phyloP scores from a whole-genome alignment of 2,329 filamentous ascomycete genomes.

The Trichophyton benhamiae region DNA sequence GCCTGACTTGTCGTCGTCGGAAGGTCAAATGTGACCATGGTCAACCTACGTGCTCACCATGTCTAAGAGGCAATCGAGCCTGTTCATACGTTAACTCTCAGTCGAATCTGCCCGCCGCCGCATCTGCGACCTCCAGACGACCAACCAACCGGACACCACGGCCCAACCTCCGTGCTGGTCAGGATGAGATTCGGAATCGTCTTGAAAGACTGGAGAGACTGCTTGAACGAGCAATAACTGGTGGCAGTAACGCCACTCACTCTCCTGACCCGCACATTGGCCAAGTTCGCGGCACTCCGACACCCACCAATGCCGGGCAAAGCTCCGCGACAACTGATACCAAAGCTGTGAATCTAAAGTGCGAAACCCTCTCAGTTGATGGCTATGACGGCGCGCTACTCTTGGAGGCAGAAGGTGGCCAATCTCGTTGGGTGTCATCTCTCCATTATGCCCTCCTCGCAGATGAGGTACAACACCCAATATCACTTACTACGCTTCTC shows the following conservation, averaged over 20 bases:
- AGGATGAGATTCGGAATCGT: slow-evolving; percentile 8
- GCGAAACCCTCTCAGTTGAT: neutral
- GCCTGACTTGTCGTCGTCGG: neutral
- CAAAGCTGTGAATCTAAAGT: neutral
- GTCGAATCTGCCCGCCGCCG: neutral
- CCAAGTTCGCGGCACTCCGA: neutral
- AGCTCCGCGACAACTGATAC: no score
- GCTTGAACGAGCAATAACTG: slow-evolving; percentile 8
- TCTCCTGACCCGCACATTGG: neutral
- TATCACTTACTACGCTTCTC: no score
- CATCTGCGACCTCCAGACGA: neutral
- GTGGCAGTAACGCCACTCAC: neutral
- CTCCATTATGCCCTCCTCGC: slow-evolving; percentile 11
- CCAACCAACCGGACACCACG: neutral
- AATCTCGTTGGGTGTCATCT: slow-evolving; percentile 12
- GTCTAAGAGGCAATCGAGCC: neutral
- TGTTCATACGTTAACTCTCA: neutral
- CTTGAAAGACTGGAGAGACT: slow-evolving; percentile 9
- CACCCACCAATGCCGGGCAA: neutral
- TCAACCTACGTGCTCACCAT: neutral
- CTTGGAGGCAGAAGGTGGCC: slow-evolving; percentile 7
- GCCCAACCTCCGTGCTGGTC: slow-evolving; percentile 4
- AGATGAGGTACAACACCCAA: slow-evolving; percentile 7
- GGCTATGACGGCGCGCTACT: slow-evolving; percentile 11
- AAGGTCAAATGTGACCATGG: slow-evolving; percentile 1